Base-by-base conservation (phyloP, 176 grass and related monocot species). In the Ensete ventricosum region DNA sequence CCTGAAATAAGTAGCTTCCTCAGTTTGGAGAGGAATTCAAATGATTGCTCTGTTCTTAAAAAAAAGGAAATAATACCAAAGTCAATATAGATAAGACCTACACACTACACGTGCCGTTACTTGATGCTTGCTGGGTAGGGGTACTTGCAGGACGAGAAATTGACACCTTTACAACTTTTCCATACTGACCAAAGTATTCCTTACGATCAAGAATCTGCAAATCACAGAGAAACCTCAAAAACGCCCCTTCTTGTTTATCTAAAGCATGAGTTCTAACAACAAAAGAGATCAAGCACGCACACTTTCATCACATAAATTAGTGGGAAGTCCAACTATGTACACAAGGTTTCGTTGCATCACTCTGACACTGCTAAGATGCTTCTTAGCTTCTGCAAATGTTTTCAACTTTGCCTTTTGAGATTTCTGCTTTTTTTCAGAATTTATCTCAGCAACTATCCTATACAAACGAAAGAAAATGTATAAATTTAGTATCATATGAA, bases 141-240 rank as follows among this genome's bases (percentile, higher is more conserved):
- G 86, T 55, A 71, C 86, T 83, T 52, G 88, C 84, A 0, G 84
- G 73, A 69, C 84, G 88, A 76, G 96, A 95, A 84, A 99, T 84
- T 74, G 96, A 99, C 73, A 99, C 91, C 79, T 99, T 99, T 79
- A 99, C 55, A 83, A 95, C 88, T 72, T 91, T 99, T 21, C 96
- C 91, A 79, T 99, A 95, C 68, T 99, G 91, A 72, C 96, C 96
- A 95, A 99, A 99, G 82, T 99, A 99, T 80, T 99, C 96, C 77
- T 83, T 91, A 29, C 81, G 89, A 70, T 99, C 88, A 69, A 99
- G 91, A 81, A 91, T 79, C 96, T 99, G 76, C 22, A 87, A 64
- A 14, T 75, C 19, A 77, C 22, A 8, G 53, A 62, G 23, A 78
- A 54, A 9, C 9, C 49, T 54, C 62, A 50, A 83, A 43, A 76